Evolutionary conservation across 78 protist genomes (phyloP), one percentile per base, ranked within the genome.

Genomic region (Carpediemonas membranifera): DNA sequence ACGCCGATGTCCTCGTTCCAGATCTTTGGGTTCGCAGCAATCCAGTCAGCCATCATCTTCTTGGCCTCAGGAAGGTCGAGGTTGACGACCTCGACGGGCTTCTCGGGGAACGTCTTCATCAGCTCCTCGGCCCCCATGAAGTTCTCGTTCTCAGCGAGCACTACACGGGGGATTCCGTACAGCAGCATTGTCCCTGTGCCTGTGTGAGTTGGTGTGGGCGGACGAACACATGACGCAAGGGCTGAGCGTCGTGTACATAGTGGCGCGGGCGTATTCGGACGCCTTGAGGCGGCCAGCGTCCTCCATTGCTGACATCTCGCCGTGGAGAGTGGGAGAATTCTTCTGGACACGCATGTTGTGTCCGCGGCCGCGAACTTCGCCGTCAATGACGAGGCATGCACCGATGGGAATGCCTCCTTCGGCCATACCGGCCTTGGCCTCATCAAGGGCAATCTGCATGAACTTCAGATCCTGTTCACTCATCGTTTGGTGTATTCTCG

Each of bases 321-420:
- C 75, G 36, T 71, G 75, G n/a, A 60, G 2, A 18, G 15, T 62
- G 25, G 69, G 21, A 34, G 11, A 3, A 34, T 35, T 53, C 53
- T 71, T 5, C 30, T 71, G 75, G 18, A 71, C 66, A 2, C 73
- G 64, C 44, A 14, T 3, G 56, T 71, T 71, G 34, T 71, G 75
- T 24, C 75, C 75, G 2, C 54, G 11, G 39, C 75, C 75, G 14
- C 63, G 63, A 11, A 71, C 28, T 3, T 65, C 15, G 27, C 57
- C 57, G 9, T 59, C 52, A 21, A 16, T 1, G 33, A 71, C 75
- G 27, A 71, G 2, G 16, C 28, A 41, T 1, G 75, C 3, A 18
- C 75, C 75, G 65, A 71, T 71, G 28, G 75, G 75, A 34, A 65
- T 65, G 35, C 75, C 75, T n/a, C n/a, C n/a, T n/a, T n/a, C n/a